phyloP scores from a whole-genome alignment of 306 rosid species.

The Vigna radiata region DNA sequence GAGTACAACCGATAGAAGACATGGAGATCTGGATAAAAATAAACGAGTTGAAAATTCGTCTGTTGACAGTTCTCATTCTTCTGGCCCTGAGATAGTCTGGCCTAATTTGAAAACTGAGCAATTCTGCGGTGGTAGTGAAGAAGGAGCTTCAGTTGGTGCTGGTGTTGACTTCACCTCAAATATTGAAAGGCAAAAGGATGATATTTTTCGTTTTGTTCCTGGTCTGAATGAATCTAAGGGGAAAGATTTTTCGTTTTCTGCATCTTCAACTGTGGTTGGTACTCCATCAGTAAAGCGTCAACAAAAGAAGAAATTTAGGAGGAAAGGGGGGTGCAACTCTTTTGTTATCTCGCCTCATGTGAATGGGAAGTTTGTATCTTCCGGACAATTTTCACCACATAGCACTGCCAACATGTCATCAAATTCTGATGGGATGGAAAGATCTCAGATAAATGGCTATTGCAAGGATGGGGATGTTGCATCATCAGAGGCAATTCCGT shows the following conservation, averaged over 20 bases:
- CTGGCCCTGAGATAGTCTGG: conserved; percentile 52
- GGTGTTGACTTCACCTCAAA: conserved; percentile 50
- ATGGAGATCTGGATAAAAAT: conserved; percentile 39
- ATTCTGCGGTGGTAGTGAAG: conserved; percentile 34
- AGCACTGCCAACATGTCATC: conserved; percentile 48
- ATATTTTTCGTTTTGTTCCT: conserved; percentile 41
- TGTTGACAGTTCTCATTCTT: conserved; percentile 34
- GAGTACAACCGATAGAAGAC: conserved; percentile 40
- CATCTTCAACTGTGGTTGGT: conserved; percentile 54
- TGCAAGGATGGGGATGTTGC: conserved; percentile 47
- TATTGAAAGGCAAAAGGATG: conserved; percentile 50
- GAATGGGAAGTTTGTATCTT: conserved; percentile 56
- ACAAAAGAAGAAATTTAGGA: conserved; percentile 67
- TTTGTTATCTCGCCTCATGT: conserved; percentile 56
- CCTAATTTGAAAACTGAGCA: conserved; percentile 53
- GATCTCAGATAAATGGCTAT: conserved; percentile 52
- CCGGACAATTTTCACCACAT: conserved; percentile 52
- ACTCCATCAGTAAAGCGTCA: conserved; percentile 53
- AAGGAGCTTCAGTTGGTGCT: conserved; percentile 49
- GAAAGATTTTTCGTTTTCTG: conserved; percentile 67
- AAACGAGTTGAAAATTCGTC: conserved; percentile 35
- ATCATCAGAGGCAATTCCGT: conserved; percentile 46
- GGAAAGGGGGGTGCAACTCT: conserved; percentile 51
- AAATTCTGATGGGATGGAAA: conserved; percentile 43
- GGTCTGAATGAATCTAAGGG: conserved; percentile 52